Conservation (phyloP, 768 basidiomycete genomes). For the Kwoniella sp. region DNA sequence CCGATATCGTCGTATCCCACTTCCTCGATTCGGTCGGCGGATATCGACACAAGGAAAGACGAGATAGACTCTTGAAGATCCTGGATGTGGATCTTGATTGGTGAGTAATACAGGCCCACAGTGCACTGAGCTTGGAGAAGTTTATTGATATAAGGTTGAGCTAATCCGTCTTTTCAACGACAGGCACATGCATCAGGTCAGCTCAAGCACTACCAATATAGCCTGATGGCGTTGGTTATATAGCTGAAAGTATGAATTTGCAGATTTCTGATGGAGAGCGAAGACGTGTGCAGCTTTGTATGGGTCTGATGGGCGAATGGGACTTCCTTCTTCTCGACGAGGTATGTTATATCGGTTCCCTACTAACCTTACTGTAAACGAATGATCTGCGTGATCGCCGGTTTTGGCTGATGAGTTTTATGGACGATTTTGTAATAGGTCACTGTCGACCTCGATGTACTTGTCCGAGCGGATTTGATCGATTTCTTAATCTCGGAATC, state of each 20-base stretch:
- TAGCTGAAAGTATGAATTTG: conserved; percentile 74
- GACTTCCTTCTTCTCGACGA: conserved; percentile 91
- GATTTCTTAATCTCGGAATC: conserved; percentile 82
- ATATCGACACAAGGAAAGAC: conserved; percentile 83
- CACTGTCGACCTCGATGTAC: conserved; percentile 94
- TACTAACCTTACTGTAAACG: too few relatives aligned
- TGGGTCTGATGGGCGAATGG: conserved; percentile 94
- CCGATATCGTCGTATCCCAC: conserved; percentile 86
- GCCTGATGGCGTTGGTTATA: neutral
- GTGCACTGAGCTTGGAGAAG: too few relatives aligned
- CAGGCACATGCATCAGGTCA: conserved; percentile 39
- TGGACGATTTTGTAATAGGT: conserved; percentile 63
- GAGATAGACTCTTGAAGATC: conserved; percentile 83
- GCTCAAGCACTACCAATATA: neutral
- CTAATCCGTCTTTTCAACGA: neutral
- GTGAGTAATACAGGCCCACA: conserved; percentile 37
- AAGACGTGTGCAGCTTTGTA: conserved; percentile 86
- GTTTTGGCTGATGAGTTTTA: neutral
- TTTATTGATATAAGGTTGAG: neutral
- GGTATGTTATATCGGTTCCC: too few relatives aligned
- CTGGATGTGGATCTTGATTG: conserved; percentile 91
- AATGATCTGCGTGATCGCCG: too few relatives aligned
- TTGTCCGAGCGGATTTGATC: conserved; percentile 89
- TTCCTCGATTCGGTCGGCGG: conserved; percentile 98
- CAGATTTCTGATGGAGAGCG: conserved; percentile 95